Conservation (phyloP, 345 rosid species). For the Psidium friedrichsthalianum region DNA sequence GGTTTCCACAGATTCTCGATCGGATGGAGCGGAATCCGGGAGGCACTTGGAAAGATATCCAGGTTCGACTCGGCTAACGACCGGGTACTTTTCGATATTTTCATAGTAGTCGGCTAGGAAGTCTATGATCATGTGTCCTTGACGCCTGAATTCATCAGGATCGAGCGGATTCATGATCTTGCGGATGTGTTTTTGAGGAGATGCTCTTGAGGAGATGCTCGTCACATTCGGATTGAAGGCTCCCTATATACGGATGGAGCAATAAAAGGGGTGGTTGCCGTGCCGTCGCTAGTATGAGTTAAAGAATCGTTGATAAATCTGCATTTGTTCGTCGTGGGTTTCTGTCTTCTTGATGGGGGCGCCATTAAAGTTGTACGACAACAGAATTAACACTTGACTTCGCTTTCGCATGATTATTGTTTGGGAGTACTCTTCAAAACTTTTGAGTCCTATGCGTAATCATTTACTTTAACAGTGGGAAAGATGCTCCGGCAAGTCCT, state of each 20-base stretch:
- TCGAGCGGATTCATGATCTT: conserved; percentile 8
- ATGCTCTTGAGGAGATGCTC: too few species aligned
- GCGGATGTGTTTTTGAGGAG: background rate
- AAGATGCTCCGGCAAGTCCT: background rate
- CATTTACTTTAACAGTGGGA: background rate
- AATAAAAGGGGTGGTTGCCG: background rate
- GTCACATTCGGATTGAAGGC: background rate
- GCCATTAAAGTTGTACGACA: background rate
- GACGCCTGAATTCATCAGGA: conserved; percentile 25
- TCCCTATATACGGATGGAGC: background rate
- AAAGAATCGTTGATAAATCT: background rate
- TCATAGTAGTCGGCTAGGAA: conserved; percentile 23
- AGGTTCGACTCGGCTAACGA: conserved; percentile 22
- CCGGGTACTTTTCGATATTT: conserved; percentile 16
- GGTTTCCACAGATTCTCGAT: conserved; percentile 11
- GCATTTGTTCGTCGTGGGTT: background rate
- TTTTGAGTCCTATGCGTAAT: background rate
- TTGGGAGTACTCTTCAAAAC: background rate
- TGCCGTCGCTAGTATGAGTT: background rate
- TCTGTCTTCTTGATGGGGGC: background rate
- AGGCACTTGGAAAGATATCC: conserved; percentile 20
- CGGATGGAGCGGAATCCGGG: conserved; percentile 13
- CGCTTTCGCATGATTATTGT: background rate
- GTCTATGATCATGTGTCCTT: conserved; percentile 25
- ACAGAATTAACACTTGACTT: background rate